Percentiles rank a stretch among this genome's conserved stretches.
These are phyloP conservation scores for Kluyveromyces marxianus DNA, from an alignment of 1,139 yeast species.

Conservation along the genomic window DNA sequence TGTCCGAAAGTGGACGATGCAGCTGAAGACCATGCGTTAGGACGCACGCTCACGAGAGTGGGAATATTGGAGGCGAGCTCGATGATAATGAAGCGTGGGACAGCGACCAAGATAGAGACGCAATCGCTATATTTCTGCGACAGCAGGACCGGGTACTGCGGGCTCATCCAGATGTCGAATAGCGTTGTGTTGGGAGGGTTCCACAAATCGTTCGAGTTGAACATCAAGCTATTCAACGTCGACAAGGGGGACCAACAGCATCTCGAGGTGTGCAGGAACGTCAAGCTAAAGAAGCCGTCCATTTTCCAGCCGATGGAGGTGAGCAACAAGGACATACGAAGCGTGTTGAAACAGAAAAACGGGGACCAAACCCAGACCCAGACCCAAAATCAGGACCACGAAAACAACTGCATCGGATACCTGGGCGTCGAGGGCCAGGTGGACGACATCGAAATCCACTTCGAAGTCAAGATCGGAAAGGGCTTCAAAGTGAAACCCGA, in stretches of 20 bases:
- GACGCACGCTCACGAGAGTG: neutral
- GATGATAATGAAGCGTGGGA: slow-evolving; percentile 13
- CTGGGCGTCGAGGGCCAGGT: neutral
- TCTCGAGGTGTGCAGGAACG: slow-evolving; percentile 23
- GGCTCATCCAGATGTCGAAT: slow-evolving; percentile 80
- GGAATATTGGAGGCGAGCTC: slow-evolving; percentile 1
- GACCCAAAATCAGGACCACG: slow-evolving; percentile 38
- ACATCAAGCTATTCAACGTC: slow-evolving; percentile 52
- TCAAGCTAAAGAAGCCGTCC: slow-evolving; percentile 17
- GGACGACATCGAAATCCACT: slow-evolving; percentile 12
- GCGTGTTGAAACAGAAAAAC: slow-evolving; percentile 35
- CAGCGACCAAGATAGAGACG: slow-evolving; percentile 70
- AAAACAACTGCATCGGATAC: neutral
- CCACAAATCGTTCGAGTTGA: slow-evolving; percentile 79
- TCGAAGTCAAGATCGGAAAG: slow-evolving; percentile 17
- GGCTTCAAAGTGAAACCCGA: slow-evolving; percentile 72
- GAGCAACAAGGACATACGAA: slow-evolving; percentile 39
- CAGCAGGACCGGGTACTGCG: slow-evolving; percentile 49
- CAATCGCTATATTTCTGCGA: slow-evolving; percentile 73
- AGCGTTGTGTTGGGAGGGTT: slow-evolving; percentile 69
- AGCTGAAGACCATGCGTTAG: neutral
- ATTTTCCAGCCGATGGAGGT: slow-evolving; percentile 17
- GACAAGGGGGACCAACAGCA: slow-evolving; percentile 35
- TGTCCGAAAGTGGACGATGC: neutral
- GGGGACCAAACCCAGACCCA: slow-evolving; percentile 31